Evolutionary conservation across 805 yeast genomes (phyloP).

Genomic region (Metschnikowia henanensis): DNA sequence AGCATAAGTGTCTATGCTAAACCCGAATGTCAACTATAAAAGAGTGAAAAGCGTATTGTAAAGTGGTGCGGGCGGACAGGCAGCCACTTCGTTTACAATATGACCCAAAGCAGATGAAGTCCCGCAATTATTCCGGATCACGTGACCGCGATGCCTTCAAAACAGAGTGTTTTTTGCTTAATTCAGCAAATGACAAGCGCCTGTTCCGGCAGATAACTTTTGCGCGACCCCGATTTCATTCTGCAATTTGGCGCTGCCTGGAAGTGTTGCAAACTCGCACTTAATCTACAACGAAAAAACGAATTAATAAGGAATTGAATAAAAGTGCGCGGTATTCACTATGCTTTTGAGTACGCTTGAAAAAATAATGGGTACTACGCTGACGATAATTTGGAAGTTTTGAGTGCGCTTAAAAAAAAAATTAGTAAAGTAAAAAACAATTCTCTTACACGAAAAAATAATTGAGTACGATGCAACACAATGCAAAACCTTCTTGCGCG

Average conservation of each 20-base stretch:
- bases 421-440: too few species aligned
- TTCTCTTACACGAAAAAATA: too few species aligned
- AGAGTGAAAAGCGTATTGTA: background rate
- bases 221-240: background rate
- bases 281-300: too few species aligned
- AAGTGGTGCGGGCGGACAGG: background rate
- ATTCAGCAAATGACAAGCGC: slow-evolving; percentile 4
- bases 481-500: too few species aligned
- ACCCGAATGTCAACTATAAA: background rate
- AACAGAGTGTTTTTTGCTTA: background rate
- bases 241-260: background rate
- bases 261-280: too few species aligned
- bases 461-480: too few species aligned
- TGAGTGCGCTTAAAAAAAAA: too few species aligned
- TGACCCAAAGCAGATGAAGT: slow-evolving; percentile 1
- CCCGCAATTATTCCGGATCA: background rate
- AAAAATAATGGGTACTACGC: too few species aligned
- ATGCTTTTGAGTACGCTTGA: too few species aligned
- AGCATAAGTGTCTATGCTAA: background rate
- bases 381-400: too few species aligned
- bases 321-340: too few species aligned
- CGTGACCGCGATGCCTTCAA: slow-evolving; percentile 3
- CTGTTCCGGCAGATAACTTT: slow-evolving; percentile 3
- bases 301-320: too few species aligned
- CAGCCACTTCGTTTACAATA: slow-evolving; percentile 5